A percentile compares a stretch with the other conserved stretches of the same genome.
Evolutionary conservation across 2,329 filamentous ascomycete genomes (phyloP).

Genomic region (Fusarium foetens): DNA sequence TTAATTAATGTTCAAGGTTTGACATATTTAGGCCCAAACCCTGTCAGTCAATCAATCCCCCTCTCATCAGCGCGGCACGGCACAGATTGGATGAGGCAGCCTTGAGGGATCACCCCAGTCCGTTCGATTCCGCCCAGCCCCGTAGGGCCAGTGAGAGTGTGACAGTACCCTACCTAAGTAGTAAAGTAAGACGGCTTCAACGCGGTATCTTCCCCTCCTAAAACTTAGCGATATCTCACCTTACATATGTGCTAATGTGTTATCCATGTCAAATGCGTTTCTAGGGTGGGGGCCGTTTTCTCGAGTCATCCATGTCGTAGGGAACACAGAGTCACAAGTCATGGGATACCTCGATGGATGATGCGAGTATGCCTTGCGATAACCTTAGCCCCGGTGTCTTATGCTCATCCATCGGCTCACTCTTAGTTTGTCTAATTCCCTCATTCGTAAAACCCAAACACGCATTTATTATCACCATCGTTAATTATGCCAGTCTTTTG

Average conservation of each 20-base stretch:
- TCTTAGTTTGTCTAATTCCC: not conserved
- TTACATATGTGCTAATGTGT: not conserved
- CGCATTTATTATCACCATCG: not conserved
- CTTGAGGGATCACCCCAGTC: conserved; percentile 7
- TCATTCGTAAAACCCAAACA: not conserved
- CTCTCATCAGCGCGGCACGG: conserved; percentile 7
- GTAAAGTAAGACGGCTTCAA: not conserved
- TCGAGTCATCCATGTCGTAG: conserved; percentile 2
- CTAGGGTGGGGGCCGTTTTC: conserved; percentile 23
- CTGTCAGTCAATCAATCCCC: conserved; percentile 10
- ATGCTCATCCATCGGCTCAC: not conserved
- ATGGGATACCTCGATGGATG: not conserved
- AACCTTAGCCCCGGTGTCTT: not conserved
- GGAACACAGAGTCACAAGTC: not conserved
- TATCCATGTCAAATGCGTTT: not conserved
- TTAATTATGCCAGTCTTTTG: not conserved
- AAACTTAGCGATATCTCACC: not conserved
- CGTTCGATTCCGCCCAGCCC: conserved; percentile 6
- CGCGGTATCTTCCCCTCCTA: not conserved
- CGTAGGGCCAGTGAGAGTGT: not conserved
- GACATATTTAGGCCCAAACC: conserved; percentile 4
- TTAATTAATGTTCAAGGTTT: not conserved
- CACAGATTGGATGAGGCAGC: conserved; percentile 21
- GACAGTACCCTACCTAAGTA: not conserved
- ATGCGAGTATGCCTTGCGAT: conserved; percentile 17